phyloP scores from a whole-genome alignment of 306 rosid species.

The Vachellia pachyceras region DNA sequence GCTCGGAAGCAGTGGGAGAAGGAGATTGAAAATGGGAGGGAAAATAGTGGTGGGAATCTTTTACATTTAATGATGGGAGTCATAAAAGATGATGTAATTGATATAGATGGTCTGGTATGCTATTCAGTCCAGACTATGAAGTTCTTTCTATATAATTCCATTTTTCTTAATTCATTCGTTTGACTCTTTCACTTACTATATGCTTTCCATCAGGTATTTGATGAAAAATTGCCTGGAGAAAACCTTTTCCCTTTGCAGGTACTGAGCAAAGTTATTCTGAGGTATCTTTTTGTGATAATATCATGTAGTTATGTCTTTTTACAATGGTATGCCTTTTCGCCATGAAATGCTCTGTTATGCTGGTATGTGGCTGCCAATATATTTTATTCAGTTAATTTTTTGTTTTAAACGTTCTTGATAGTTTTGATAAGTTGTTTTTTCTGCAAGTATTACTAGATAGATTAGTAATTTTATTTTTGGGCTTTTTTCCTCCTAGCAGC shows the following conservation, averaged over 20 bases:
- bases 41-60: slow-evolving; percentile 80
- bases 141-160: slow-evolving; percentile 21
- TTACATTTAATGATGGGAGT: slow-evolving; percentile 87
- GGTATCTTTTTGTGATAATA: background rate
- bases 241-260: slow-evolving; percentile 93
- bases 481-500: background rate
- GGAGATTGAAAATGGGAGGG: slow-evolving; percentile 84
- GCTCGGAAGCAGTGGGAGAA: slow-evolving; percentile 93
- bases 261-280: slow-evolving; percentile 30
- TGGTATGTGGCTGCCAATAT: slow-evolving; percentile 19
- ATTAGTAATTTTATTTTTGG: background rate
- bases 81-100: slow-evolving; percentile 85
- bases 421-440: slow-evolving; percentile 29
- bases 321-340: slow-evolving; percentile 20
- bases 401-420: slow-evolving; percentile 22
- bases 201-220: slow-evolving; percentile 71
- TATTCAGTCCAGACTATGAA: slow-evolving; percentile 16
- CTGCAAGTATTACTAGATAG: background rate
- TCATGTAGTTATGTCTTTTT: slow-evolving; percentile 1
- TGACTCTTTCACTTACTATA: slow-evolving; percentile 22
- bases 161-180: slow-evolving; percentile 26
- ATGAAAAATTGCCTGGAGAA: slow-evolving; percentile 92
- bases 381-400: slow-evolving; percentile 25
- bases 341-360: slow-evolving; percentile 31
- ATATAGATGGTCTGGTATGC: slow-evolving; percentile 93